Base-by-base conservation (phyloP, 2,329 filamentous ascomycete species). In the Colletotrichum cordylinicola region DNA sequence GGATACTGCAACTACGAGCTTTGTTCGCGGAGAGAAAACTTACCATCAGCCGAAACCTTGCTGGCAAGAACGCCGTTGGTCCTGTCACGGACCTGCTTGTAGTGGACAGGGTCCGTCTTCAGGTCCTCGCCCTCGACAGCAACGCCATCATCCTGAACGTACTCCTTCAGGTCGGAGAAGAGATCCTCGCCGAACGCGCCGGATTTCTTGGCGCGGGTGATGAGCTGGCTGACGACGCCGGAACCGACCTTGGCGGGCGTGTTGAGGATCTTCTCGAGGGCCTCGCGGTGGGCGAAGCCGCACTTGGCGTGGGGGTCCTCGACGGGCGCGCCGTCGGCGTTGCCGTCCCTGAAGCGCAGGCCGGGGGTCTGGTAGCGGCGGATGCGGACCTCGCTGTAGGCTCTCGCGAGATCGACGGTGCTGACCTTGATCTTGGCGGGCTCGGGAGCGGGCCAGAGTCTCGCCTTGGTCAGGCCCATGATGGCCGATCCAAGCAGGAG, bases 321-420 rank as follows among this genome's bases (percentile, higher is more conserved):
- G 6, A 67, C 39, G 9, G 62, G 62, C 8, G 69, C 33, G n/a
- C 69, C 64, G 39, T 75, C 73, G 31, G 73, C 18, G 4, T 15
- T 27, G 73, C 56, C 64, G 27, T 75, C 73, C 31, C 73, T 37
- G 62, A 75, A 72, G 56, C 73, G 73, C 73, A 75, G 55, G 29
- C 73, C 73, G 8, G 73, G 73, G n/a, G 68, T 72, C 73, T 75
- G 73, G 73, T 75, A 75, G 18, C 73, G 73, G 8, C 73, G 73
- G 62, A 75, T 72, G 29, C 73, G 73, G 56, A 75, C 73, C 39
- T 75, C 73, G 33, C 62, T 9, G 64, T 75, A 75, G 15, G 73
- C 73, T 15, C 62, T 48, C 5, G 73, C 73, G 39, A 75, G 73
- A 8, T 75, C 73, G 73, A 75, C 55, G 56, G 73, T 69, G 69